Evolutionary conservation across 345 rosid species (phyloP), one percentile per base, ranked within the genome.

Genomic region (Trapa bicornis): DNA sequence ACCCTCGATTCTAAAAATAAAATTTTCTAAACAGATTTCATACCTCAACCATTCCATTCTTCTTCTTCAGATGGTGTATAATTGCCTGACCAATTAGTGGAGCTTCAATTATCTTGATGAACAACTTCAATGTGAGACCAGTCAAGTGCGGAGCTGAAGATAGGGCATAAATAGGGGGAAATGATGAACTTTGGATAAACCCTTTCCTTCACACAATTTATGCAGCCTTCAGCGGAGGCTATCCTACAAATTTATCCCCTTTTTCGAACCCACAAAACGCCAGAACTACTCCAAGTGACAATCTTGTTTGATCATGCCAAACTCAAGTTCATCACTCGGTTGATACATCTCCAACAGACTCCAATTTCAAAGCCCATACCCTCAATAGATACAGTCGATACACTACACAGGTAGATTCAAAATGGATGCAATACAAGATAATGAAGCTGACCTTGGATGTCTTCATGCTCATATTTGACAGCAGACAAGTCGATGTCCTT

Each of bases 121-220:
- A 88, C 67, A 91, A 48, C 84, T 75, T 85, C 67, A 91, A 78
- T 60, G 37, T 58, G 63, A 79, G 68, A 22, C 97, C 97, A n/a
- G 91, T 86, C 81, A 91, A 73, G 78, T 88, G 96, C 14, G 97
- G 93, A 62, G 92, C 95, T 90, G 85, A 54, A 79, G 65, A 13
- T 4, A 65, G 33, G 42, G 42, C 22, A 41, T 33, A 12, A 41
- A 36, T 37, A 12, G 43, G 37, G 37, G 16, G 37, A 62, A 37
- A 37, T 5, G 43, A 22, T 60, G 13, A 60, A n/a, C 33, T 37
- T 38, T 6, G 22, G 29, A 62, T 6, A 6, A 62, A 62, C 39
- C 22, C 9, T 14, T 29, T 32, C 33, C 43, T 62, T 6, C 15
- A 37, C 15, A 3, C 42, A 62, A 37, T 36, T 36, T 5, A 37